phyloP scores from a whole-genome alignment of 1,284 basidiomycete species.

The Agaricales sp. region DNA sequence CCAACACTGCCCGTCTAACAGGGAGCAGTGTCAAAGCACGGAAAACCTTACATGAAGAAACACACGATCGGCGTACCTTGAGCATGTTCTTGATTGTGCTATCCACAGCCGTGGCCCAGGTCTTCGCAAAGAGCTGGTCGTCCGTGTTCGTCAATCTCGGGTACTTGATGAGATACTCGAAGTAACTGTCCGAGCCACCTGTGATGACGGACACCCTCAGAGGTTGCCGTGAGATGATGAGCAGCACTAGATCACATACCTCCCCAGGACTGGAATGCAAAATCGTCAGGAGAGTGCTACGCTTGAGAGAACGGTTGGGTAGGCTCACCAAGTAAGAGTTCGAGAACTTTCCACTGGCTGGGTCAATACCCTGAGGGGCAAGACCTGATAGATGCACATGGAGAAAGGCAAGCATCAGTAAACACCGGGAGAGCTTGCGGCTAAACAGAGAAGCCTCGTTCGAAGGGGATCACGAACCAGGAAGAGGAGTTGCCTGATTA shows the following conservation, averaged over 20 bases:
- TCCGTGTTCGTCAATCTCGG: constrained; percentile 38
- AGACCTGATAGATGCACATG: neutral
- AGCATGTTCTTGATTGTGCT: constrained; percentile 32
- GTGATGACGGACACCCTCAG: constrained; percentile 17
- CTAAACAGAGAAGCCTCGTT: too few relatives aligned
- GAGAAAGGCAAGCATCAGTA: too few relatives aligned
- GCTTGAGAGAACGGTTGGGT: constrained; percentile 39
- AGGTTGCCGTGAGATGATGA: constrained; percentile 11
- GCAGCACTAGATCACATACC: constrained; percentile 11
- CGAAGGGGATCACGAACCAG: too few relatives aligned
- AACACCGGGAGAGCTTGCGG: too few relatives aligned
- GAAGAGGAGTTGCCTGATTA: too few relatives aligned
- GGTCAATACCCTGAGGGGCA: neutral
- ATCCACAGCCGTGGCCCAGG: constrained; percentile 41
- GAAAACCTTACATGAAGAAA: constrained; percentile 7
- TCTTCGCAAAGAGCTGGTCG: constrained; percentile 34
- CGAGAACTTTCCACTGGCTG: neutral
- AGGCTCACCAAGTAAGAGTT: neutral
- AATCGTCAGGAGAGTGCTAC: constrained; percentile 17
- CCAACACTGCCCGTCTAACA: constrained; percentile 36
- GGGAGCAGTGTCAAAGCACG: neutral
- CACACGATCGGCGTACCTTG: constrained; percentile 18
- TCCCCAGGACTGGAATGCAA: constrained; percentile 6
- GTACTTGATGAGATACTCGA: constrained; percentile 49
- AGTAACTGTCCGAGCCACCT: constrained; percentile 34